Percentiles rank a stretch among this genome's conserved stretches.
Evolutionary conservation across 148 eudicot species (phyloP).

Genomic region (Dysphania ambrosioides): DNA sequence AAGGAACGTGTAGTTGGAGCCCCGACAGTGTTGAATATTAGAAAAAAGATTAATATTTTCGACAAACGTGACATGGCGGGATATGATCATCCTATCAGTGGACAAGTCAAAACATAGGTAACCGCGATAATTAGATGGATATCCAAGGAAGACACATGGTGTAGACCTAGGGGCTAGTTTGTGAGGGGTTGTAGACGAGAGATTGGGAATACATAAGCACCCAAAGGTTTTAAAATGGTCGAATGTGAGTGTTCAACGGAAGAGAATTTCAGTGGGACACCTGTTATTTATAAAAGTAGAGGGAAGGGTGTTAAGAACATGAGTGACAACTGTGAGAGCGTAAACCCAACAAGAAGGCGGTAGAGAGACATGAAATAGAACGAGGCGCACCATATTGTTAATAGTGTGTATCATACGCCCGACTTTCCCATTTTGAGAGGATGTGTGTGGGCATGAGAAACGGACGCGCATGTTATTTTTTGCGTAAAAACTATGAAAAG

Average conservation of each 20-base stretch:
- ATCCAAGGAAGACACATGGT: too few species aligned
- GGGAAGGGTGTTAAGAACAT: neutral
- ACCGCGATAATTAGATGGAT: neutral
- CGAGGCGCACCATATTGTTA: neutral
- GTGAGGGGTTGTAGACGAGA: too few species aligned
- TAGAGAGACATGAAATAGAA: neutral
- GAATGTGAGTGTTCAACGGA: too few species aligned
- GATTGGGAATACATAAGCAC: too few species aligned
- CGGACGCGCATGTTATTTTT: neutral
- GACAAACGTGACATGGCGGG: neutral
- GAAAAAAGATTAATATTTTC: neutral
- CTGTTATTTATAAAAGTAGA: too few species aligned
- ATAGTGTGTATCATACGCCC: too few species aligned
- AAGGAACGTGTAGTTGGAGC: neutral
- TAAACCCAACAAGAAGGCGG: neutral
- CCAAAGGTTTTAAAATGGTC: too few species aligned
- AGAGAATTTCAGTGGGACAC: too few species aligned
- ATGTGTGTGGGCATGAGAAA: neutral
- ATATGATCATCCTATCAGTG: neutral
- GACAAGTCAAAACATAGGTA: neutral
- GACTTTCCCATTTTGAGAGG: too few species aligned
- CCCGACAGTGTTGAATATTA: too few species aligned
- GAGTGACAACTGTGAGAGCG: neutral
- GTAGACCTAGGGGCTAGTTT: too few species aligned
- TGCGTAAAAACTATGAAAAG: too few species aligned